Base-by-base conservation (phyloP, 2,329 filamentous ascomycete species). In the Epichloe scottii region DNA sequence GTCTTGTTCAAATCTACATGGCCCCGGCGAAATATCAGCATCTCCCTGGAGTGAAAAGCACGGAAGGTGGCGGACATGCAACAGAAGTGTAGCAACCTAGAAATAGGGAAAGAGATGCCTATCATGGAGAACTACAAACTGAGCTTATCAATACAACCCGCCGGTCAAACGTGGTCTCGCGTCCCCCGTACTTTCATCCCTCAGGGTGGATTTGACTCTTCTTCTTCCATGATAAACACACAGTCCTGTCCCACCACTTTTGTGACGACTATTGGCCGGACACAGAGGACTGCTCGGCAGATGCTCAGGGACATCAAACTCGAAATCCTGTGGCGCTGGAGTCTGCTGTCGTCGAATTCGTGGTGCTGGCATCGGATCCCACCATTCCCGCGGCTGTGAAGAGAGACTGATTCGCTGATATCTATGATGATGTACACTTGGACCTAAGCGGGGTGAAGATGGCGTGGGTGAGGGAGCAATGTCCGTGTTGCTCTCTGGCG, bases 241-340 rank as follows among this genome's bases (percentile, higher is more conserved):
- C 3, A 77, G 53, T 0, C 72, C 74, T 5, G 65, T 70, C 4
- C 74, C 73, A n/a, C 69, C 66, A 14, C 68, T 68, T 49, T 59
- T 58, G 50, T 75, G 69, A 40, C 65, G 70, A 42, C 61, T 60
- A 58, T 77, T 75, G 8, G 73, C 62, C 2, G 75, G 75, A 50
- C 75, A 78, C 63, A 76, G 68, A 15, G 74, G 74, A 56, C 74
- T 77, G 51, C 55, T 71, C 34, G 74, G 72, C 7, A 75, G 61
- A 54, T 78, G 75, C 54, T 77, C 72, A 2, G 74, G 72, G 11
- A 77, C 54, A 45, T 76, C 67, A 52, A 78, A 76, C 46, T 71
- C 63, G 51, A 78, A 78, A 4, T 53, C 48, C 21, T 50, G 51
- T 8, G 49, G 15, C 10, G 17, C n/a, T 10, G 2, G 38, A 14